A percentile compares a stretch with the other conserved stretches of the same genome.
These are phyloP conservation scores for Xylaria sp. DNA, from an alignment of 2,329 filamentous ascomycete species.

Conservation along the genomic window DNA sequence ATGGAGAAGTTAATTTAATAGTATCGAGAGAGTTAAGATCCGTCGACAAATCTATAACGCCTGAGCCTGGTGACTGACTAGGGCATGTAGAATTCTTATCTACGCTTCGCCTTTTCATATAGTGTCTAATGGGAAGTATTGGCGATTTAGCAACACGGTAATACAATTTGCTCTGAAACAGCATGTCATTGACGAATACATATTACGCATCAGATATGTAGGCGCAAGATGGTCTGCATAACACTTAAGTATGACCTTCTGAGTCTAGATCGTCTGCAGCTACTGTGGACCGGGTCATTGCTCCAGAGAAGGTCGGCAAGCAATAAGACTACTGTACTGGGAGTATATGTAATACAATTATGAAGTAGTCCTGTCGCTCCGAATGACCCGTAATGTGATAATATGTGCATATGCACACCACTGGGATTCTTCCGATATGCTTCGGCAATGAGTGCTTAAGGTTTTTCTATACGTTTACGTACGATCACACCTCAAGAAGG, in stretches of 20 bases:
- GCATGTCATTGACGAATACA: slow-evolving; percentile 13
- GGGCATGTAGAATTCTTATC: neutral
- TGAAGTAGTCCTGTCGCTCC: slow-evolving; percentile 5
- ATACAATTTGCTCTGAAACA: slow-evolving; percentile 23
- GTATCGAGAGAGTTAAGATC: neutral
- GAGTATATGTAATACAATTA: neutral
- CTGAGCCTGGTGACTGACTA: neutral
- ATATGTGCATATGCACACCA: neutral
- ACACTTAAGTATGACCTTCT: slow-evolving; percentile 10
- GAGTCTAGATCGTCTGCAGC: slow-evolving; percentile 27
- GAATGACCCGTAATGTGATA: neutral
- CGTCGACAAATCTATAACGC: too few relatives aligned
- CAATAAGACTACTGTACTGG: slow-evolving; percentile 30
- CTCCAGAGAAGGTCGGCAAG: slow-evolving; percentile 10
- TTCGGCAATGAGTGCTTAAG: neutral
- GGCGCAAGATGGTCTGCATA: slow-evolving; percentile 30
- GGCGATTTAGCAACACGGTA: neutral
- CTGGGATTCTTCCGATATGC: neutral
- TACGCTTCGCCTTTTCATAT: neutral
- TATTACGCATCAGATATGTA: slow-evolving; percentile 22
- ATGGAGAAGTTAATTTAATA: neutral
- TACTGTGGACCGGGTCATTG: slow-evolving; percentile 22
- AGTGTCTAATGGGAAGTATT: neutral
- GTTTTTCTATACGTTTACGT: neutral
- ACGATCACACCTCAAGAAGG: slow-evolving; percentile 22